Evolutionary conservation across 2,329 filamentous ascomycete species (phyloP).

Genomic region (Trichothecium roseum): DNA sequence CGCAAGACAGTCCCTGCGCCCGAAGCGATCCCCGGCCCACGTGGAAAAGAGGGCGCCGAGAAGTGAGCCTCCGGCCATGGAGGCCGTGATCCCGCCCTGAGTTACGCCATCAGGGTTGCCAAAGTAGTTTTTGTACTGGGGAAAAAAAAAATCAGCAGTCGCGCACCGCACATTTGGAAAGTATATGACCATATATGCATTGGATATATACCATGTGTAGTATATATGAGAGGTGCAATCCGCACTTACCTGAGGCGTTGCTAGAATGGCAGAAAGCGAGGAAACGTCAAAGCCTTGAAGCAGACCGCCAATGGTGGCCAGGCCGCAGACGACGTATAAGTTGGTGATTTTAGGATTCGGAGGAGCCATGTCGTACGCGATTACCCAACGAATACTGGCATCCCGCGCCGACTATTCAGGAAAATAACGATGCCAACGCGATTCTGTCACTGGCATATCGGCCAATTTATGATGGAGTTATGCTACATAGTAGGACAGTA

Average conservation of each 20-base stretch:
- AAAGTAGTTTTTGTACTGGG: slow-evolving; percentile 36
- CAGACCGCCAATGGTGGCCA: slow-evolving; percentile 19
- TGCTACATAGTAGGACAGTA: too few species aligned
- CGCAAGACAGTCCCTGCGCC: slow-evolving; percentile 20
- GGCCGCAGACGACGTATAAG: slow-evolving; percentile 11
- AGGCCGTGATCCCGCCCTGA: slow-evolving; percentile 33
- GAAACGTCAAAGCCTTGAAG: slow-evolving; percentile 42
- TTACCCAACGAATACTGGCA: too few species aligned
- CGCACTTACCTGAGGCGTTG: slow-evolving; percentile 20
- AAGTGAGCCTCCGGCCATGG: slow-evolving; percentile 32
- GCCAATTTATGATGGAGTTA: too few species aligned
- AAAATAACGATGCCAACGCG: too few species aligned
- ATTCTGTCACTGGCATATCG: too few species aligned
- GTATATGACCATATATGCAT: too few species aligned
- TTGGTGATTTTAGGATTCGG: slow-evolving; percentile 8
- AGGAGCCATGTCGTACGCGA: too few species aligned
- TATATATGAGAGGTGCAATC: background rate
- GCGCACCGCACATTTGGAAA: too few species aligned
- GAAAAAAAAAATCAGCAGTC: background rate
- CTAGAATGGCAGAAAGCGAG: slow-evolving; percentile 42
- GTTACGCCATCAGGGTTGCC: slow-evolving; percentile 27
- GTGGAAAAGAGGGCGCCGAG: slow-evolving; percentile 30
- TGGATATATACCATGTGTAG: too few species aligned
- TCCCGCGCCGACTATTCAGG: too few species aligned
- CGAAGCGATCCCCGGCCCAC: slow-evolving; percentile 28